Evolutionary conservation across 75 land plant genomes (phyloP).

Genomic region (Pinus tabuliformis): DNA sequence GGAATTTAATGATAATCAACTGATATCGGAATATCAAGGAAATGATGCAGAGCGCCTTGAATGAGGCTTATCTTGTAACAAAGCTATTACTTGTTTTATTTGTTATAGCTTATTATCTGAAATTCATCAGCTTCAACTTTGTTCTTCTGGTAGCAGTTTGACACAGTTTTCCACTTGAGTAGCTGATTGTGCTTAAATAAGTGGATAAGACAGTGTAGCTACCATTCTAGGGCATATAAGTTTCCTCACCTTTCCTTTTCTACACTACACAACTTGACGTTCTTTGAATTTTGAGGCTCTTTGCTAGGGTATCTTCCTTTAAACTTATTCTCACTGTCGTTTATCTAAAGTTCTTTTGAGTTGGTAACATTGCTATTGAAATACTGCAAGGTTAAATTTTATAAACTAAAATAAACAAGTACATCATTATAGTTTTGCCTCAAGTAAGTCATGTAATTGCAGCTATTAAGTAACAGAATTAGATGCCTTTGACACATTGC

Average conservation of each 20-base stretch:
- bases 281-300: background rate
- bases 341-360: background rate
- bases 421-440: no score
- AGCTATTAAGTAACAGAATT: no score
- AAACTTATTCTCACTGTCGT: background rate
- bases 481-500: no score
- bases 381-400: no score
- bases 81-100: background rate
- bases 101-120: background rate
- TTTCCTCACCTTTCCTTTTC: background rate
- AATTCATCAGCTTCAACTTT: background rate
- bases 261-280: background rate
- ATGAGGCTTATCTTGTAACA: background rate
- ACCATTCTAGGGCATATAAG: background rate
- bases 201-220: background rate
- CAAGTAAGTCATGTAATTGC: no score
- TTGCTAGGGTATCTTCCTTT: background rate
- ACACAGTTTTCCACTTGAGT: background rate
- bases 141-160: conserved; percentile 1
- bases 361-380: no score
- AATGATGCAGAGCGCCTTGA: conserved; percentile 4
- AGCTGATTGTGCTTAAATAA: background rate
- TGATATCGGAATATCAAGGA: conserved; percentile 6
- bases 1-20: conserved; percentile 3
- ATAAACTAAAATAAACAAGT: no score